Percentiles rank a stretch among this genome's conserved stretches.
Conservation (phyloP, 257 asterid species). For the Henckelia pumila region DNA sequence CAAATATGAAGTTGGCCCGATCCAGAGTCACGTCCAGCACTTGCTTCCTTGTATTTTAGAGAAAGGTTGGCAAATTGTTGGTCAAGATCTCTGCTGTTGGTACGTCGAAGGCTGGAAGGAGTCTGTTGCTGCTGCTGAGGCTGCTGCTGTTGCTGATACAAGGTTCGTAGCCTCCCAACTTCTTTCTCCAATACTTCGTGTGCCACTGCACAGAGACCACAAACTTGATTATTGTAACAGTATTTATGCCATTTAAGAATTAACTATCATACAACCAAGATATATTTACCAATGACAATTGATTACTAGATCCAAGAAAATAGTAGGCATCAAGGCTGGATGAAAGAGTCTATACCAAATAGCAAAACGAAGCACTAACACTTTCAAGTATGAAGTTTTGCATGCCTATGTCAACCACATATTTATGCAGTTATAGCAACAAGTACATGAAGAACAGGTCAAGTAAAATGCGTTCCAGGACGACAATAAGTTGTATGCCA, state of each 20-base stretch:
- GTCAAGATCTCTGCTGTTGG: conserved; percentile 62
- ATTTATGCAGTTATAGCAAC: not conserved
- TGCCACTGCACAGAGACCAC: conserved; percentile 50
- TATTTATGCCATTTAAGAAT: not conserved
- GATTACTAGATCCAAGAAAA: not conserved
- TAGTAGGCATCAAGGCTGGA: not conserved
- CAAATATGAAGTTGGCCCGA: conserved; percentile 47
- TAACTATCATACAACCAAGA: not conserved
- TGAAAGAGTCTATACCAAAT: not conserved
- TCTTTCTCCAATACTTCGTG: conserved; percentile 77
- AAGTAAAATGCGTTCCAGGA: not conserved
- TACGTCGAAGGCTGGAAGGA: conserved; percentile 45
- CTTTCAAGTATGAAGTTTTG: not conserved
- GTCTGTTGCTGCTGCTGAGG: conserved; percentile 30
- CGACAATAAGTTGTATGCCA: not conserved
- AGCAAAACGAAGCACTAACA: not conserved
- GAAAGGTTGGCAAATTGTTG: conserved; percentile 59
- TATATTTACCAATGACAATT: not conserved
- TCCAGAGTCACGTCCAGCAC: conserved; percentile 34
- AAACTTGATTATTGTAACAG: conserved; percentile 15
- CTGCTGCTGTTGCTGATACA: conserved; percentile 50
- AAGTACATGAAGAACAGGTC: not conserved
- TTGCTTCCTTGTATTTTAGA: conserved; percentile 52
- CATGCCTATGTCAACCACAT: not conserved
- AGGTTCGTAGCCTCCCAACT: conserved; percentile 44